Evolutionary conservation across 1,284 basidiomycete species (phyloP), one percentile per base, ranked within the genome.

Genomic region (Cystobasidium pallidum): DNA sequence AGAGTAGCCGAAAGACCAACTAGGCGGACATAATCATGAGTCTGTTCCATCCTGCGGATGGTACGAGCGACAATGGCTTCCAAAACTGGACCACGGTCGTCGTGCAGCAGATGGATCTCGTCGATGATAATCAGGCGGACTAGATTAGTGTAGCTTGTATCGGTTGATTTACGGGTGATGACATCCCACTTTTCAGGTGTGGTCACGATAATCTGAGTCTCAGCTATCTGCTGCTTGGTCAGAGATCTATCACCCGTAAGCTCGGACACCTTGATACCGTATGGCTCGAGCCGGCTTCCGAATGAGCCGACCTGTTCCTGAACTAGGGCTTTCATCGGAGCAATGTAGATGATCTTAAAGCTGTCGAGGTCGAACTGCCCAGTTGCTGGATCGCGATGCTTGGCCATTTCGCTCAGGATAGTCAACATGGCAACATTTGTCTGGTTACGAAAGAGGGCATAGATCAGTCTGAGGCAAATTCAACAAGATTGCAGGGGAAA

Each of bases 101-200:
- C 96, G 81, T 99, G 96, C 24, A 99, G 84, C 63, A 99, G 82
- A 80, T 99, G 96, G 78, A 99, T 99, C 81, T 99, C 96, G 80
- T 99, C 96, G 76, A 99, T 91, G 81, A 99, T 98, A 82, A 99
- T 88, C 67, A 99, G 87, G 19, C 94, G 88, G 17, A 99, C 95
- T 64, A 99, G 88, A 80, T 97, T 99, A 68, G 94, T 98, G 82
- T 98, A 99, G 75, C 89, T 91, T 21, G 92, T 94, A 79, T 99
- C 96, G 7, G 94, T 95, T 77, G 89, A 92, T 84, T 99, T 99
- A 76, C 96, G 90, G 32, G 94, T 98, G 81, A 99, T 96, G 77
- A 98, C 94, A 78, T 99, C 96, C 93, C 94, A 99, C 82, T 99
- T 99, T 83, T 99, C 96, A 0, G 96, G 96, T 0, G 96, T 99